Base-by-base conservation (phyloP, 495 filamentous ascomycete species). In the Terfezia claveryi region DNA sequence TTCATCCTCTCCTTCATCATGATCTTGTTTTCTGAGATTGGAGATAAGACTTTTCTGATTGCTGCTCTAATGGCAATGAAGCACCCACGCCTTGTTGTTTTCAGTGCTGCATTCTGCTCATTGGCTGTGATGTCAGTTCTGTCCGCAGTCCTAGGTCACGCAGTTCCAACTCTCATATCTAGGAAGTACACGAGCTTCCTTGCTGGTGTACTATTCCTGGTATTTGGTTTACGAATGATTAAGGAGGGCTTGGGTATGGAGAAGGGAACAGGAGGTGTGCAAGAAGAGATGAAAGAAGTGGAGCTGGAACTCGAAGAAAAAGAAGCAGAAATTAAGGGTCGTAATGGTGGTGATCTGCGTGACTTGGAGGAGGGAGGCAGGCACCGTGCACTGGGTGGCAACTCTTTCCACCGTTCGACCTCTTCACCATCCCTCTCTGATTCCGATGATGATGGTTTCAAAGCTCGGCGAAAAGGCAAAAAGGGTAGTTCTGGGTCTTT, bases 41-140 rank as follows among this genome's bases (percentile, higher is more conserved):
- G 91, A 56, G 91, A 98, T 76, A 98, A 98, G 68, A 98, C 91
- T 0, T 98, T 98, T 71, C 74, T 98, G 44, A 86, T 98, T 49
- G 91, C 91, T 12, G 91, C 91, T 23, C 75, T 98, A 20, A 98
- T 98, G 91, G 91, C 91, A 2, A 98, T 98, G 91, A 86, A 94
- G 60, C 88, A 98, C 65, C 82, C 91, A 49, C 85, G 89, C 37
- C 67, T 95, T 54, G 73, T 94, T 11, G 92, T 98, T 46, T 98
- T 96, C 70, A 80, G 84, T 8, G 86, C 91, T 7, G 91, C 91
- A n/a, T 86, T 96, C 61, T 74, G 79, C 57, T 93, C 91, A 23
- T 71, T 98, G 53, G 78, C 93, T 54, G 75, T 80, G 65, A 98
- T 98, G 91, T 95, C 92, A 0, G 76, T 96, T 23, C 76, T 98